Evolutionary conservation across 2,329 filamentous ascomycete genomes (phyloP).

Genomic region (Xylariales sp.): DNA sequence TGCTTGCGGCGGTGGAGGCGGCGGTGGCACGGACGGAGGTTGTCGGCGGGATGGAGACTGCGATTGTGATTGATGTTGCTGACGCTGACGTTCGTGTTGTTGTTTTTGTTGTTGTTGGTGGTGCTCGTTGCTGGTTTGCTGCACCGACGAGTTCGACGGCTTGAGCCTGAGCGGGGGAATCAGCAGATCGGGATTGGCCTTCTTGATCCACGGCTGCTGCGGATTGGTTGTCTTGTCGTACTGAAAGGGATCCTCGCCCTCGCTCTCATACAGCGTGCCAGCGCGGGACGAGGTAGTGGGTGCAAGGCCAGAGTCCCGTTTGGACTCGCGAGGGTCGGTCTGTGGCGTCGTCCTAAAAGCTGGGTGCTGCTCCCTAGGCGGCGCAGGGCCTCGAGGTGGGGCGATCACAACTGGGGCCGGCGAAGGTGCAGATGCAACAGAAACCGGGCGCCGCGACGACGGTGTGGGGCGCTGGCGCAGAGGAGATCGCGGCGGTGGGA

Average conservation of each 20-base stretch:
- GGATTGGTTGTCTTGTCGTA: conserved; percentile 20
- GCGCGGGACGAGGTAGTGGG: conserved; percentile 34
- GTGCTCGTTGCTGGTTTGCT: too few species aligned
- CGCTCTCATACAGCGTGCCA: conserved; percentile 27
- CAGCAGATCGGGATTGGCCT: conserved; percentile 11
- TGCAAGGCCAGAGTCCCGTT: conserved; percentile 52
- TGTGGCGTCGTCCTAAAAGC: conserved; percentile 37
- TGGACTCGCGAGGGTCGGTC: conserved; percentile 35
- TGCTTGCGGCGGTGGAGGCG: too few species aligned
- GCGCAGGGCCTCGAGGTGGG: conserved; percentile 30
- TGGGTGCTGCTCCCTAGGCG: conserved; percentile 49
- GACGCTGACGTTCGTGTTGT: too few species aligned
- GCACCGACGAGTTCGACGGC: too few species aligned
- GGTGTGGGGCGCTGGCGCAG: conserved; percentile 22
- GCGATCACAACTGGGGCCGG: conserved; percentile 26
- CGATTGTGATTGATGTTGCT: too few species aligned
- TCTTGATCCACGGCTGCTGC: conserved; percentile 13
- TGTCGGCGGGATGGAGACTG: too few species aligned
- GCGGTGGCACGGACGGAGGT: too few species aligned
- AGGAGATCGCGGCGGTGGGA: conserved; percentile 39
- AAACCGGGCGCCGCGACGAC: conserved; percentile 14
- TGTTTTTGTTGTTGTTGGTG: too few species aligned
- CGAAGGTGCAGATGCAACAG: conserved; percentile 16
- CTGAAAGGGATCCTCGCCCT: conserved; percentile 32
- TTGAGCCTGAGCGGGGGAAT: conserved; percentile 18